Evolutionary conservation across 495 filamentous ascomycete species (phyloP).

Genomic region (Aspergillus sclerotioniger): DNA sequence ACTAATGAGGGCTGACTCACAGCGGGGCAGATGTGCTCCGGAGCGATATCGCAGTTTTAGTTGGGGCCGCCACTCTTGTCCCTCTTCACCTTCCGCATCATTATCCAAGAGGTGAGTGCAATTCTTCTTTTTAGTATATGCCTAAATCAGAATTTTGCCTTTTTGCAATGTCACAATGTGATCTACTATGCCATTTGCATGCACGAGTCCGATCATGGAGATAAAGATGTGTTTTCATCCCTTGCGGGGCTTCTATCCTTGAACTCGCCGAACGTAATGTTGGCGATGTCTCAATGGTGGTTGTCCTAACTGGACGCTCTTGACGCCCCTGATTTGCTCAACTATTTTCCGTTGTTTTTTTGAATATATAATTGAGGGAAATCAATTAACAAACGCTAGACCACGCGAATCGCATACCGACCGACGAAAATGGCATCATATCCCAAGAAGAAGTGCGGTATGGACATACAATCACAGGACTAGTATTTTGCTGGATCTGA

Average conservation of each 20-base stretch:
- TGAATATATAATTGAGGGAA: not conserved
- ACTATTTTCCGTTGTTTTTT: not conserved
- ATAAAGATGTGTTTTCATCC: not conserved
- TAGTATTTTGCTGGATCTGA: not conserved
- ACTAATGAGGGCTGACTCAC: slow-evolving; percentile 31
- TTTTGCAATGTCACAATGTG: not conserved
- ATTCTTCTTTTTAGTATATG: not conserved
- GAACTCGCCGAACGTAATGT: not conserved
- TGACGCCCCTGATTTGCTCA: not conserved
- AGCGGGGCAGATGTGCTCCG: slow-evolving; percentile 32
- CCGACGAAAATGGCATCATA: slow-evolving; percentile 35
- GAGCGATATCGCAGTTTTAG: slow-evolving; percentile 38
- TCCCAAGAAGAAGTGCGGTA: slow-evolving; percentile 51
- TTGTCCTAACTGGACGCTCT: not conserved
- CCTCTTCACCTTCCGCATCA: slow-evolving; percentile 18
- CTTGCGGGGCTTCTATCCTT: not conserved
- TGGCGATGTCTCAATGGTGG: not conserved
- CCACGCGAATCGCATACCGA: not conserved
- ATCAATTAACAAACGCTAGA: not conserved
- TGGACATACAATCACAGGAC: slow-evolving; percentile 8
- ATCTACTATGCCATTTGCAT: not conserved
- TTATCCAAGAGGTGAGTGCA: slow-evolving; percentile 30
- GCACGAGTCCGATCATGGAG: not conserved
- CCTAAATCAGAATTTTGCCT: not conserved
- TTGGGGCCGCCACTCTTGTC: slow-evolving; percentile 25